Percentiles rank a stretch among this genome's conserved stretches.
Conservation (phyloP, 306 rosid species). For the Quercus ilex region DNA sequence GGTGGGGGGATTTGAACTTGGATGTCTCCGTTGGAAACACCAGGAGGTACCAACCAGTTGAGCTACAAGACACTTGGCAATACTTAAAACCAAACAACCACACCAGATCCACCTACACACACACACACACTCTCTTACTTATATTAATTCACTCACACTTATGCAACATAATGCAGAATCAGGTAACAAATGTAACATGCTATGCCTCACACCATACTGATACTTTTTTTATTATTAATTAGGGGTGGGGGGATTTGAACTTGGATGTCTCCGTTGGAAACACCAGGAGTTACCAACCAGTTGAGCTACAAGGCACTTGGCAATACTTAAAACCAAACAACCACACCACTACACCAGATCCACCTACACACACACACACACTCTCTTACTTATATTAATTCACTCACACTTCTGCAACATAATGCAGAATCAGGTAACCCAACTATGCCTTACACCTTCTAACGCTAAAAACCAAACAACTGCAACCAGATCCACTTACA, state of each 20-base stretch:
- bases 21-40: too few relatives aligned
- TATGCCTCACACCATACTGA: background rate
- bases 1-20: too few relatives aligned
- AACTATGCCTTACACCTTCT: background rate
- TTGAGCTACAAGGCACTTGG: too few relatives aligned
- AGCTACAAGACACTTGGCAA: background rate
- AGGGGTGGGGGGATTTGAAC: too few relatives aligned
- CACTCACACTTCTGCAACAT: background rate
- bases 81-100: background rate
- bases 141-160: background rate
- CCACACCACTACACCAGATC: background rate
- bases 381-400: background rate
- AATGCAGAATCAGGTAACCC: background rate
- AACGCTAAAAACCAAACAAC: background rate
- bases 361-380: background rate
- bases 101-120: background rate
- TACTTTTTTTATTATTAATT: too few relatives aligned
- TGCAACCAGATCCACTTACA: conserved; percentile 8
- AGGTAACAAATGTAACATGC: background rate
- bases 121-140: background rate
- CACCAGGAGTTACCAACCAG: too few relatives aligned
- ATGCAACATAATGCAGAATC: background rate
- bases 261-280: too few relatives aligned
- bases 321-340: background rate
- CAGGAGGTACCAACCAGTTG: too few relatives aligned